Percentiles rank a stretch among this genome's conserved stretches.
Evolutionary conservation across 2,329 filamentous ascomycete genomes (phyloP).

Genomic region (Trichophyton rubrum): DNA sequence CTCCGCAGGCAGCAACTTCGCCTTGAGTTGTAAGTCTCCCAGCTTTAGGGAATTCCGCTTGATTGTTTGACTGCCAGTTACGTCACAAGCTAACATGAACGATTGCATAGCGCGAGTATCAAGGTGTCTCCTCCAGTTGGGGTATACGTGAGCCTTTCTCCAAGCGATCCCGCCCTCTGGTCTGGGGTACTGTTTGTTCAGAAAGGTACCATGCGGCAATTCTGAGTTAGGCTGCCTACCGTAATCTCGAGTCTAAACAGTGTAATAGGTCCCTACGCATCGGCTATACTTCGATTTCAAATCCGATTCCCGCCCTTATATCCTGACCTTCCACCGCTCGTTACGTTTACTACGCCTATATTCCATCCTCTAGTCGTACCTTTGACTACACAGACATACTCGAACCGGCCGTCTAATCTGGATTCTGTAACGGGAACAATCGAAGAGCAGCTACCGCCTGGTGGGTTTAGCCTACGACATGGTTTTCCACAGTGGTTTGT

Average conservation of each 20-base stretch:
- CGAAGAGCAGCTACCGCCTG: slow-evolving; percentile 70
- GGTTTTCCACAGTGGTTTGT: slow-evolving; percentile 86
- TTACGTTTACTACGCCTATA: slow-evolving; percentile 83
- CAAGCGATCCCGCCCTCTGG: slow-evolving; percentile 71
- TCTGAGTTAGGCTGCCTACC: slow-evolving; percentile 6
- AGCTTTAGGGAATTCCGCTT: not conserved
- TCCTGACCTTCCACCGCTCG: slow-evolving; percentile 63
- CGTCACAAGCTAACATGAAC: not conserved
- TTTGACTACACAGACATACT: slow-evolving; percentile 87
- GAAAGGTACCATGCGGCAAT: slow-evolving; percentile 47
- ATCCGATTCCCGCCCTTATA: slow-evolving; percentile 76
- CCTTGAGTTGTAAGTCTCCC: slow-evolving; percentile 59
- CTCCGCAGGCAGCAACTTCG: slow-evolving; percentile 65
- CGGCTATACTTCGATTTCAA: slow-evolving; percentile 77
- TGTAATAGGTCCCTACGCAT: slow-evolving; percentile 68
- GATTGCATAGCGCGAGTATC: slow-evolving; percentile 53
- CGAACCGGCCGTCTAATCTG: slow-evolving; percentile 55
- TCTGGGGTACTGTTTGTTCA: slow-evolving; percentile 84
- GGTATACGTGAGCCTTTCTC: slow-evolving; percentile 72
- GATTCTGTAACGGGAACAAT: slow-evolving; percentile 75
- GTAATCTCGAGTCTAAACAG: not conserved
- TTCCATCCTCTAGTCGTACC: slow-evolving; percentile 91
- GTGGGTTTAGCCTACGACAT: slow-evolving; percentile 79
- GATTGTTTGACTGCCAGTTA: not conserved
- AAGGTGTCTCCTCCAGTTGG: slow-evolving; percentile 74